Percentiles rank a stretch among this genome's conserved stretches.
phyloP scores from a whole-genome alignment of 1,284 basidiomycete species.

The Peniophora sp. region DNA sequence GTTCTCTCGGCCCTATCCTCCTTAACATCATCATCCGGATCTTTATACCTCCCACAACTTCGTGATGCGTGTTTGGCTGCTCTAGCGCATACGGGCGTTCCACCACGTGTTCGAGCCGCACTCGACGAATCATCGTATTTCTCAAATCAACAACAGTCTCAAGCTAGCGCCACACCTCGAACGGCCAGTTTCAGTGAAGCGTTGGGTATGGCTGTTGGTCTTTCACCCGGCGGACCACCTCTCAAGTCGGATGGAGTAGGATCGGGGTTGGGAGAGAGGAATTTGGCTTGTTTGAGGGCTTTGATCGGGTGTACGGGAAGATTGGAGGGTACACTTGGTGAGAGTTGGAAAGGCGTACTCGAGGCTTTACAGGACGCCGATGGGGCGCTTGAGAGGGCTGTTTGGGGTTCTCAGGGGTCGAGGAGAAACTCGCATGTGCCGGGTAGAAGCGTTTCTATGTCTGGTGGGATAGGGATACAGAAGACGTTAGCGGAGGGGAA shows the following conservation, averaged over 20 bases:
- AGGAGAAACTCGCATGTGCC: constrained; percentile 18
- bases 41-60: constrained; percentile 76
- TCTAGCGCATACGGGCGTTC: constrained; percentile 84
- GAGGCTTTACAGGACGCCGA: constrained; percentile 91
- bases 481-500: no score
- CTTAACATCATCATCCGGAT: constrained; percentile 86
- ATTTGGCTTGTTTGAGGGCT: constrained; percentile 85
- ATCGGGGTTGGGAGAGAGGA: constrained; percentile 80
- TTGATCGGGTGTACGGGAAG: constrained; percentile 75
- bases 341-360: constrained; percentile 87
- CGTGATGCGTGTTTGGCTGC: constrained; percentile 91
- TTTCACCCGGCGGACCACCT: constrained; percentile 45
- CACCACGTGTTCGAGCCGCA: constrained; percentile 78
- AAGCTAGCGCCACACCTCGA: constrained; percentile 11
- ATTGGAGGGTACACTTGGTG: constrained; percentile 77
- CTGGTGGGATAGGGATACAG: no score
- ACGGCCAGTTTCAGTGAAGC: not conserved
- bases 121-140: constrained; percentile 59
- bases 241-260: constrained; percentile 48
- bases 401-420: constrained; percentile 16
- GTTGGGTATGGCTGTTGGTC: not conserved
- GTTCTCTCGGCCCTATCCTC: constrained; percentile 77
- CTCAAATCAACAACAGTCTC: constrained; percentile 20
- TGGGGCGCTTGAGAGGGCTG: constrained; percentile 67
- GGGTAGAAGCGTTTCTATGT: no score